Conservation (phyloP, 2,329 filamentous ascomycete genomes). For the Hypoxylon sp. region DNA sequence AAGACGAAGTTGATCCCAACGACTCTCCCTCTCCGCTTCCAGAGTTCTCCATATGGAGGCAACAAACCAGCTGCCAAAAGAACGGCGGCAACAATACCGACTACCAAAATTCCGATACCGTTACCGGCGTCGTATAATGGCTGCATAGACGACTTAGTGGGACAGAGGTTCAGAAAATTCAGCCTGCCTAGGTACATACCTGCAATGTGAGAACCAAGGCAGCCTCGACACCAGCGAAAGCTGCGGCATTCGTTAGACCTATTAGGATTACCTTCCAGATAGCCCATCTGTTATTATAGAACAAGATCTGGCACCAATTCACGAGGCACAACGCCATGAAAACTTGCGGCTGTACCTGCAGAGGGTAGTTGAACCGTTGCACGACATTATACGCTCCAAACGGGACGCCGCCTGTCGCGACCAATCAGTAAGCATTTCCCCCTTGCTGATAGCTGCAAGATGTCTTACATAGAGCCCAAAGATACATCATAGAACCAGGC, state of each 20-base stretch:
- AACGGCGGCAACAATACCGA: conserved; percentile 70
- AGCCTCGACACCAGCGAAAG: conserved; percentile 66
- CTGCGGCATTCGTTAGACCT: conserved; percentile 55
- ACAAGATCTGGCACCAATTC: conserved; percentile 56
- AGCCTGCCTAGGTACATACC: conserved; percentile 55
- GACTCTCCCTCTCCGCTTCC: conserved; percentile 71
- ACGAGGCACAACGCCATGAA: conserved; percentile 57
- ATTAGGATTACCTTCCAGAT: conserved; percentile 60
- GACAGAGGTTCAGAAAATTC: background rate
- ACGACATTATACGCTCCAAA: conserved; percentile 57
- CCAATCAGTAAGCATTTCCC: background rate
- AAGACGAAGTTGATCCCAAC: conserved; percentile 72
- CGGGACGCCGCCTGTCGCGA: conserved; percentile 54
- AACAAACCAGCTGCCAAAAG: conserved; percentile 68
- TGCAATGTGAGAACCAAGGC: conserved; percentile 68
- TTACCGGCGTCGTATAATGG: conserved; percentile 67
- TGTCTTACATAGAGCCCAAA: conserved; percentile 68
- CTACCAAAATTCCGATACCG: conserved; percentile 64
- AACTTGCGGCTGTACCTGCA: conserved; percentile 59
- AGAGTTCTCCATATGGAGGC: conserved; percentile 72
- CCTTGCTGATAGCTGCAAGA: background rate
- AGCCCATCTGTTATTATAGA: conserved; percentile 60
- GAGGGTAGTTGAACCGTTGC: conserved; percentile 58
- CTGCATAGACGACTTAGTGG: conserved; percentile 51
- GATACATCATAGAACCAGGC: conserved; percentile 70